phyloP scores from a whole-genome alignment of 257 asterid genomes.

The Craterostigma plantagineum region DNA sequence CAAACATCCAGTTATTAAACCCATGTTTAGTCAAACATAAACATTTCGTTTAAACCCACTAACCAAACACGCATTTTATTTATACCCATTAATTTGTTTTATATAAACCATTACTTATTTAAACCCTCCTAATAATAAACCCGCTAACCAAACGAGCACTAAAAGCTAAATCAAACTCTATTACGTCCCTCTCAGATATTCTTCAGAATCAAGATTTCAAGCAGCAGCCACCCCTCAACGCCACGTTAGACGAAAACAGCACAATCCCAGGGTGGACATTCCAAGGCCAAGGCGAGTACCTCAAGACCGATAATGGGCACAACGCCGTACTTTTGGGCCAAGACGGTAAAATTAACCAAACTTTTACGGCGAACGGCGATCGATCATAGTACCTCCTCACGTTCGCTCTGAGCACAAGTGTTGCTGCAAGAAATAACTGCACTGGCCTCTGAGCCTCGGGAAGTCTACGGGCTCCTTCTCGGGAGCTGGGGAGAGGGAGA shows the following conservation, averaged over 20 bases:
- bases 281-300: conserved; percentile 27
- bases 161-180: too few relatives aligned
- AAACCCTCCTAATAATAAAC: too few relatives aligned
- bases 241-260: conserved; percentile 20
- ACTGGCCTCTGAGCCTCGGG: conserved; percentile 13
- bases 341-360: conserved; percentile 39
- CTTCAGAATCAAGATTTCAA: conserved; percentile 43
- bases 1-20: too few relatives aligned
- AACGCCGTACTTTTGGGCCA: conserved; percentile 29
- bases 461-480: conserved; percentile 28
- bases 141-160: too few relatives aligned
- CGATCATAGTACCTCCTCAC: conserved; percentile 23
- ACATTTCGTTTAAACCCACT: too few relatives aligned
- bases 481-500: conserved; percentile 44
- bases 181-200: too few relatives aligned
- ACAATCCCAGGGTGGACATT: conserved; percentile 44
- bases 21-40: too few relatives aligned
- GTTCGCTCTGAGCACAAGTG: conserved; percentile 23
- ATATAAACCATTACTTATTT: too few relatives aligned
- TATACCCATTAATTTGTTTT: too few relatives aligned
- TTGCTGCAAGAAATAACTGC: not conserved
- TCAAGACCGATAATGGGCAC: conserved; percentile 21
- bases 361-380: conserved; percentile 26
- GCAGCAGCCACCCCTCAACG: conserved; percentile 30
- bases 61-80: too few relatives aligned